These are phyloP conservation scores for Pythium vanterpoolii DNA, from an alignment of 352 stramenopile species.

Conservation along the genomic window DNA sequence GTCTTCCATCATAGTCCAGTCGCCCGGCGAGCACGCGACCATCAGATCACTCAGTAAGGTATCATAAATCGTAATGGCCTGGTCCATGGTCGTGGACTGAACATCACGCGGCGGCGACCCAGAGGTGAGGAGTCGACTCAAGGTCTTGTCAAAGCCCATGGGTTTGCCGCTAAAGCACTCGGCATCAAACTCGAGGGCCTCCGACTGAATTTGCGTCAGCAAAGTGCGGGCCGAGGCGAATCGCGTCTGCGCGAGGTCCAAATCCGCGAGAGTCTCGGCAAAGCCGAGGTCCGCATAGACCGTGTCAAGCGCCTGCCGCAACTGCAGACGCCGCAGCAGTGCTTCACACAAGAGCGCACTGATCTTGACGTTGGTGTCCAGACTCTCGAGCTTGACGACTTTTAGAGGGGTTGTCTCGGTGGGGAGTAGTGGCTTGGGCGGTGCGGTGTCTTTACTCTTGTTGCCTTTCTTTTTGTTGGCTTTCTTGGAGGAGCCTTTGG, in stretches of 20 bases:
- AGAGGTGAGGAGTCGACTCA: slow-evolving; percentile 68
- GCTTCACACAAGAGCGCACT: slow-evolving; percentile 54
- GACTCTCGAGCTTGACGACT: slow-evolving; percentile 32
- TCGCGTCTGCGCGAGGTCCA: slow-evolving; percentile 33
- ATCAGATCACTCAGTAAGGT: slow-evolving; percentile 56
- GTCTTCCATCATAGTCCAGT: slow-evolving; percentile 80
- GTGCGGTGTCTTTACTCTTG: slow-evolving; percentile 32
- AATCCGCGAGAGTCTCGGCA: slow-evolving; percentile 39
- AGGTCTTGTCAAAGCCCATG: slow-evolving; percentile 70
- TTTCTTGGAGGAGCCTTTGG: slow-evolving; percentile 42
- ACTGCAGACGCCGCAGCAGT: slow-evolving; percentile 52
- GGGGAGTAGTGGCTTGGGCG: neutral
- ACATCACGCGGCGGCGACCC: slow-evolving; percentile 71
- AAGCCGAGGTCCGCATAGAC: slow-evolving; percentile 31
- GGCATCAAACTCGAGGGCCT: slow-evolving; percentile 60
- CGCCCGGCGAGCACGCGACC: slow-evolving; percentile 48
- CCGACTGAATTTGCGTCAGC: slow-evolving; percentile 40
- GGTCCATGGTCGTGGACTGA: slow-evolving; percentile 54
- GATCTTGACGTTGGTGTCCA: slow-evolving; percentile 53
- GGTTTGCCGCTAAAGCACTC: slow-evolving; percentile 67
- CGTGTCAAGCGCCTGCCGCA: slow-evolving; percentile 34
- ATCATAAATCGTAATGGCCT: slow-evolving; percentile 43
- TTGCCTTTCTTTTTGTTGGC: slow-evolving; percentile 58
- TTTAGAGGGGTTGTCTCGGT: neutral
- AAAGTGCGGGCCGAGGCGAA: slow-evolving; percentile 45